Conservation (phyloP, 2,329 filamentous ascomycete species). For the Penicillium sp. region DNA sequence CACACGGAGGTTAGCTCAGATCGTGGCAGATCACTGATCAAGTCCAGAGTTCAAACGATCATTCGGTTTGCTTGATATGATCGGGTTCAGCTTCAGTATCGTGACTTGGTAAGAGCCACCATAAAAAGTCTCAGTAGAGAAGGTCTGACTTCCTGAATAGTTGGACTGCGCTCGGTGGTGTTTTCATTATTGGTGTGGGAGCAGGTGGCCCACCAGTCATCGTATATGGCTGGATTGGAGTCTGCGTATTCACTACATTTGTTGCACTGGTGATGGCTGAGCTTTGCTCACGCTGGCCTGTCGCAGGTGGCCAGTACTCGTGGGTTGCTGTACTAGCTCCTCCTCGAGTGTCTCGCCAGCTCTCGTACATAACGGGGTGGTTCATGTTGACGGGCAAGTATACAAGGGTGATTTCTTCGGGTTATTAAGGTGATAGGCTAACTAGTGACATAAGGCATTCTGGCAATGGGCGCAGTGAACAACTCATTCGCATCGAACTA, state of each 20-base stretch:
- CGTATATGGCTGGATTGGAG: slow-evolving; percentile 49
- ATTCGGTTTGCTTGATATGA: slow-evolving; percentile 55
- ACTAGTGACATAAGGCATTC: slow-evolving; percentile 22
- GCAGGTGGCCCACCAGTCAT: slow-evolving; percentile 57
- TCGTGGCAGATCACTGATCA: not conserved
- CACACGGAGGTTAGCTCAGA: not conserved
- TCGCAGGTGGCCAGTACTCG: slow-evolving; percentile 55
- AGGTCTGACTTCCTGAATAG: slow-evolving; percentile 17
- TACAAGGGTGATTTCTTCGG: not conserved
- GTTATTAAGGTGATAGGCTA: not conserved
- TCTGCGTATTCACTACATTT: slow-evolving; percentile 48
- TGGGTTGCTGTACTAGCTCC: slow-evolving; percentile 57
- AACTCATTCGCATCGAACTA: slow-evolving; percentile 56
- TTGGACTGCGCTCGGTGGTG: slow-evolving; percentile 55
- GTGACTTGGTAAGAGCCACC: slow-evolving; percentile 45
- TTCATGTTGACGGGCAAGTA: slow-evolving; percentile 45
- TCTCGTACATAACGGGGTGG: slow-evolving; percentile 39
- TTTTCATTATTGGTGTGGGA: slow-evolving; percentile 53
- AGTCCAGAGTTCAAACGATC: slow-evolving; percentile 52
- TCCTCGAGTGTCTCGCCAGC: slow-evolving; percentile 38
- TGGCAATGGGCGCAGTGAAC: slow-evolving; percentile 53
- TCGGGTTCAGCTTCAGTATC: slow-evolving; percentile 57
- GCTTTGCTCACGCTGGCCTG: slow-evolving; percentile 54
- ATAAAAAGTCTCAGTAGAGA: not conserved
- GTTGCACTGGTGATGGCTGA: slow-evolving; percentile 58